Base-by-base conservation (phyloP, 75 land plant species). In the Picea glauca region DNA sequence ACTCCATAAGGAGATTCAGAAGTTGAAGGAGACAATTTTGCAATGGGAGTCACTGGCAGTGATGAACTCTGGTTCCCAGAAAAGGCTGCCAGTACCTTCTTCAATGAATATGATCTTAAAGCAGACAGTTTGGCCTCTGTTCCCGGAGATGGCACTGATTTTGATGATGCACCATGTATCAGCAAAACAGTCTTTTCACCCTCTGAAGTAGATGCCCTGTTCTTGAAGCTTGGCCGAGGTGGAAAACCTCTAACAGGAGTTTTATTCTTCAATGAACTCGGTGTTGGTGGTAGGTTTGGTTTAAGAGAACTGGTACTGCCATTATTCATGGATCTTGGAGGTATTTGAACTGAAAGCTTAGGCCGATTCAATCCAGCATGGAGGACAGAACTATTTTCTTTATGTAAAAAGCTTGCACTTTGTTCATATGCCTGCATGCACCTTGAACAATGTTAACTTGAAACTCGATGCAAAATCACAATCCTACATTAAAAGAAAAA, bases 31-130 rank as follows among this genome's bases (percentile, higher is more conserved):
- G 60, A 74, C 13, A 74, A 57, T 43, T 80, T 76, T 40, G 79
- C 74, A 67, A 77, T 60, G 23, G 81, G 86, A 30, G 87, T 84
- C 63, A 83, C 86, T 73, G 96, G 96, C 43, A 93, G 83, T 14
- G 96, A 93, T 43, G 92, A 88, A 78, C 92, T 81, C 62, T 87
- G 85, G 54, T 88, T 91, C 58, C 83, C 77, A 56, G 84, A 82
- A 75, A 93, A 87, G 11, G 83, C 75, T 60, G 80, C 84, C 17
- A 91, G 83, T 14, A 88, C 76, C 83, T 81, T 88, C 13, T 88
- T 66, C 12, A 88, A 75, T 23, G 89, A 87, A 58, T 80, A 86
- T 61, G 94, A 83, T 68, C 85, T 85, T 58, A 77, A 73, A 13
- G 81, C 60, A 15, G 85, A 75, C 9, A 79, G 40, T 73, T 81